Evolutionary conservation across 768 basidiomycete genomes (phyloP).

Genomic region (Psilocybe sp.): DNA sequence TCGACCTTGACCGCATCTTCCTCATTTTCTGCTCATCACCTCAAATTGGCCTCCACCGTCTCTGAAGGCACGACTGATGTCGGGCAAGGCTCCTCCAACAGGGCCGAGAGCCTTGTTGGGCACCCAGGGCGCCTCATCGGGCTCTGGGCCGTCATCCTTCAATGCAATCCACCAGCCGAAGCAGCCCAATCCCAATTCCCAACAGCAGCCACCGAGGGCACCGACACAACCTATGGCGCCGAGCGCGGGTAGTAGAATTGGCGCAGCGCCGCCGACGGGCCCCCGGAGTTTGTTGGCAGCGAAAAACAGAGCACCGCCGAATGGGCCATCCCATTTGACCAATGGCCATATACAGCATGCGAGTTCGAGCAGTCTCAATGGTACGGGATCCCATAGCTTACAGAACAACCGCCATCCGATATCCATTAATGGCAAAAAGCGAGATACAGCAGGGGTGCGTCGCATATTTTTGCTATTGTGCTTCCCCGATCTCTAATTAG

Average conservation of each 20-base stretch:
- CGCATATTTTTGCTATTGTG: constrained; percentile 10
- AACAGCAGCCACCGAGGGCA: constrained; percentile 18
- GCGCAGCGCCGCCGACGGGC: constrained; percentile 60
- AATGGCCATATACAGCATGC: constrained; percentile 32
- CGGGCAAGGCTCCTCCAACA: constrained; percentile 74
- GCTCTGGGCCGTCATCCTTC: constrained; percentile 29
- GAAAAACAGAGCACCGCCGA: constrained; percentile 22
- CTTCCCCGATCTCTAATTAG: constrained; percentile 14
- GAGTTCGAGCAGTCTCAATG: constrained; percentile 19
- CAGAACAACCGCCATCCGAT: constrained; percentile 31
- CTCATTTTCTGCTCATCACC: constrained; percentile 12
- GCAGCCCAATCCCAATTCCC: constrained; percentile 25
- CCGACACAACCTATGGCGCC: constrained; percentile 12
- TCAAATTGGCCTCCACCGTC: constrained; percentile 7
- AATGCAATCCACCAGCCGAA: constrained; percentile 28
- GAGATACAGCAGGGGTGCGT: constrained; percentile 24
- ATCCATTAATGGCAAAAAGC: constrained; percentile 36
- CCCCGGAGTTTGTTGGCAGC: constrained; percentile 57
- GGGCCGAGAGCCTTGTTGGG: constrained; percentile 70
- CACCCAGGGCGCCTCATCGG: constrained; percentile 13
- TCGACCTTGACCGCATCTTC: not conserved
- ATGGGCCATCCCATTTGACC: constrained; percentile 38
- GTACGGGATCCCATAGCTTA: constrained; percentile 21
- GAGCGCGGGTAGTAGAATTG: constrained; percentile 37
- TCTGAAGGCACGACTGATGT: constrained; percentile 41